Evolutionary conservation across 1,284 basidiomycete species (phyloP), one percentile per base, ranked within the genome.

Genomic region (Chondrostereum purpureum): DNA sequence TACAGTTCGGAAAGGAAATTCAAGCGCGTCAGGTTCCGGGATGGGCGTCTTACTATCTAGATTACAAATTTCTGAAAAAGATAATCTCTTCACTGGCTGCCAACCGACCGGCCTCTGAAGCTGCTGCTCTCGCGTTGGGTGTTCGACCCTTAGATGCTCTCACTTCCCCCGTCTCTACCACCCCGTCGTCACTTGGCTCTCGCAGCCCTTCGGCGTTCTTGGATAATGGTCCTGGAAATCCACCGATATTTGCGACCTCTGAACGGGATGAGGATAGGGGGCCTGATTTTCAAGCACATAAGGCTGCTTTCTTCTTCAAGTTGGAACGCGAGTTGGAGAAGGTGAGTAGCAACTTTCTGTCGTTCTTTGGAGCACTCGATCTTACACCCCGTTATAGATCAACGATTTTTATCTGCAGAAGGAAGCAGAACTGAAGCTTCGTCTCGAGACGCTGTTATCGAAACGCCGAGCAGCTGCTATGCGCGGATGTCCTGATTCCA

Each of bases 391-490:
- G n/a, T n/a, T 18, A 12, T 60, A 96, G 94, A 98, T 99, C 72
- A 99, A 99, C 68, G 80, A 85, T n/a, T 99, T 99, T 62, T 99
- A 99, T 67, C 78, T 99, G 41, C 91, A 95, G 66, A 97, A 96
- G 66, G 96, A 99, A 65, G 89, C 93, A 10, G 93, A 98, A 57
- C 80, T 99, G 43, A 92, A 92, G 61, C 67, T 95, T 51, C 80
- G 93, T 42, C 81, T 99, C 48, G 84, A 95, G 56, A 96, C 93
- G 0, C 73, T 99, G 13, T 77, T 99, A 39, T 92, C 92, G 27
- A 98, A 98, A 65, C 84, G 95, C 51, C 83, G 93, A 63, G 83
- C 85, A 8, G 88, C 87, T 10, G 85, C 83, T 17, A 70, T 78
- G 68, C 73, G 84, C 51, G 77, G 81, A 23, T 68, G 85, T 17